Base-by-base conservation (phyloP, 75 land plant genomes). In the Pinus albicaulis region DNA sequence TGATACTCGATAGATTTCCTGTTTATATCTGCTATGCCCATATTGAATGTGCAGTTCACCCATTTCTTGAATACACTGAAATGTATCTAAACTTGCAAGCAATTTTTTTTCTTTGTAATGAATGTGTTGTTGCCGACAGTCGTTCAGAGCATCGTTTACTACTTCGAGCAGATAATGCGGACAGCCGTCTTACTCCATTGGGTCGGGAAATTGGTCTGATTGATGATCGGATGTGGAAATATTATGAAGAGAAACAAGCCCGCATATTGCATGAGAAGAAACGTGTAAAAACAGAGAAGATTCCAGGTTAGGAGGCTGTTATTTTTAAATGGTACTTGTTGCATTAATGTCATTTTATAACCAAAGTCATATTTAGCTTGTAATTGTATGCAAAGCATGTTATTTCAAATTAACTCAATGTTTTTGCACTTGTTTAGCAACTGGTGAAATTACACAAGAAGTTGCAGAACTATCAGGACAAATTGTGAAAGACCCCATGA, bases 81-180 rank as follows among this genome's bases (percentile, higher is more conserved):
- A 11, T 57, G 68, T 31, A 69, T 14, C 22, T 70, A 23, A 36
- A 5, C 72, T 59, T 3, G n/a, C 12, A 24, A 34, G 31, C 72
- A 60, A 60, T 36, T 61, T 71, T 53, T 38, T 72, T 72, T 36
- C 38, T 59, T 66, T 76, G 23, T 68, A 68, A 68, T 68, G 48
- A 68, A 68, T 68, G 24, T 68, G 24, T 80, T 34, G 23, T 31
- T 44, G 19, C 55, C 44, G 64, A 71, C 72, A 96, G 99, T 77
- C 99, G 99, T 36, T 96, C 99, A 76, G 99, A 96, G 76, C 95
- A 96, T 41, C 86, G 99, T 31, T 80, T 96, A 52, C 91, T 96
- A 61, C 86, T 96, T 23, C 86, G 99, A 61, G 87, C 95, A 55
- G 99, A 96, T 79, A 96, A 96, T 87, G 99, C 99, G 0, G 99